Percentiles rank a stretch among this genome's conserved stretches.
Conservation (phyloP, 2,329 filamentous ascomycete genomes). For the Colletotrichum graminicola region DNA sequence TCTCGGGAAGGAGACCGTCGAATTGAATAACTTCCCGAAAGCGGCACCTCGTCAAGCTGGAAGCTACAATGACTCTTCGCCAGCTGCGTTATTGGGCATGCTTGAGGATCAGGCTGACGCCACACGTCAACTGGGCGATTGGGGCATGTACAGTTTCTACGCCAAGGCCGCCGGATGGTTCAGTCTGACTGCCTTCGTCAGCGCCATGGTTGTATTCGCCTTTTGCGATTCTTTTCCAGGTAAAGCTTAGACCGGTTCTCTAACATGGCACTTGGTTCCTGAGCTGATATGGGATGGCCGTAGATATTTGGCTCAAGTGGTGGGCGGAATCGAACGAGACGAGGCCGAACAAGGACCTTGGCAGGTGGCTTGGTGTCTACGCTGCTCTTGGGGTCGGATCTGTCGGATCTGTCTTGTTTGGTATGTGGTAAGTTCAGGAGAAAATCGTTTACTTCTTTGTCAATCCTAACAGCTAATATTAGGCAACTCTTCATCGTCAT, state of each 20-base stretch:
- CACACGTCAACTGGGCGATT: slow-evolving; percentile 35
- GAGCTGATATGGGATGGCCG: neutral
- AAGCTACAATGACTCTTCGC: neutral
- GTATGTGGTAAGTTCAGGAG: slow-evolving; percentile 31
- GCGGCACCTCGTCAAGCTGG: neutral
- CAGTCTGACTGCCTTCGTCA: slow-evolving; percentile 42
- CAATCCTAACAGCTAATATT: neutral
- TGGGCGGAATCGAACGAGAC: slow-evolving; percentile 59
- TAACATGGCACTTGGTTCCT: neutral
- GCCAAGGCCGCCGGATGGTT: slow-evolving; percentile 47
- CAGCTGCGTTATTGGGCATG: neutral
- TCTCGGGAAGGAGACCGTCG: neutral
- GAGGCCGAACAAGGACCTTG: slow-evolving; percentile 52
- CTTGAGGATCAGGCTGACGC: slow-evolving; percentile 35
- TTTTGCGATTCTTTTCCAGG: slow-evolving; percentile 47
- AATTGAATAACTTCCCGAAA: neutral
- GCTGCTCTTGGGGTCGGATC: slow-evolving; percentile 37
- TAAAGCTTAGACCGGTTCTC: neutral
- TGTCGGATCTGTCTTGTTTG: slow-evolving; percentile 19
- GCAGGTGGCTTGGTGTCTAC: slow-evolving; percentile 55
- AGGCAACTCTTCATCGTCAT: slow-evolving; percentile 51
- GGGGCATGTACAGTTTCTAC: slow-evolving; percentile 45
- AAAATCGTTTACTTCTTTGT: slow-evolving; percentile 39
- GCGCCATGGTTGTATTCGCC: slow-evolving; percentile 45
- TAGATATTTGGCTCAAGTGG: slow-evolving; percentile 60